A percentile compares a stretch with the other conserved stretches of the same genome.
Conservation (phyloP, 2,329 filamentous ascomycete genomes). For the Cucurbitaria berberidis region DNA sequence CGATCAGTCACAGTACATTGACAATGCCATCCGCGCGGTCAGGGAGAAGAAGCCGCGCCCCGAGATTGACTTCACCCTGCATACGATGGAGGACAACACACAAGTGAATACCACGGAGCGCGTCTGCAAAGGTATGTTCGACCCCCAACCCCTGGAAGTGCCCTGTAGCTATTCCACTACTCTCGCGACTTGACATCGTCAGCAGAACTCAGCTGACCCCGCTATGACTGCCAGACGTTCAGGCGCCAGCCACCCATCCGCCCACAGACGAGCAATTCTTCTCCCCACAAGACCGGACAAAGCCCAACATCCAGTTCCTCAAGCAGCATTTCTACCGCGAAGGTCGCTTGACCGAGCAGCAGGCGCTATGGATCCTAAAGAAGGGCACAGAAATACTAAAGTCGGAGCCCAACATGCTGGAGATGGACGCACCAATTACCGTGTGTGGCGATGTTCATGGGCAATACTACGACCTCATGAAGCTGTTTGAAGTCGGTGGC, state of each 20-base stretch:
- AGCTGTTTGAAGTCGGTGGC: conserved; percentile 97
- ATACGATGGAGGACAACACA: conserved; percentile 96
- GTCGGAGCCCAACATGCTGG: conserved; percentile 90
- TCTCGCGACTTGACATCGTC: conserved; percentile 7
- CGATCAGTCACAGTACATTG: conserved; percentile 62
- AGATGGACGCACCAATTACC: conserved; percentile 99
- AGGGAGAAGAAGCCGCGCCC: conserved; percentile 93
- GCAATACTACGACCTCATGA: conserved; percentile 99
- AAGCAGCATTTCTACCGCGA: conserved; percentile 99
- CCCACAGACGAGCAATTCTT: conserved; percentile 95
- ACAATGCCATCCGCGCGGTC: conserved; percentile 91
- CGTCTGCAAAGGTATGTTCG: conserved; percentile 88
- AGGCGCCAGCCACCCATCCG: conserved; percentile 92
- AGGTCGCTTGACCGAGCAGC: conserved; percentile 94
- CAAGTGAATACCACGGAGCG: conserved; percentile 95
- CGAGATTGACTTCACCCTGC: conserved; percentile 98
- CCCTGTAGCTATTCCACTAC: neutral
- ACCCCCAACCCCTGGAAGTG: conserved; percentile 2
- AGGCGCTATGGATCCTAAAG: conserved; percentile 93
- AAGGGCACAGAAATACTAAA: conserved; percentile 86
- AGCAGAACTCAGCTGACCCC: conserved; percentile 35
- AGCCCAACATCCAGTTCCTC: conserved; percentile 91
- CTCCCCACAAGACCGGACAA: conserved; percentile 80
- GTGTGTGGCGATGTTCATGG: conserved; percentile 98
- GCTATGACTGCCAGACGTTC: conserved; percentile 72